Conservation (phyloP, 2,329 filamentous ascomycete species). For the Alternaria burnsii region DNA sequence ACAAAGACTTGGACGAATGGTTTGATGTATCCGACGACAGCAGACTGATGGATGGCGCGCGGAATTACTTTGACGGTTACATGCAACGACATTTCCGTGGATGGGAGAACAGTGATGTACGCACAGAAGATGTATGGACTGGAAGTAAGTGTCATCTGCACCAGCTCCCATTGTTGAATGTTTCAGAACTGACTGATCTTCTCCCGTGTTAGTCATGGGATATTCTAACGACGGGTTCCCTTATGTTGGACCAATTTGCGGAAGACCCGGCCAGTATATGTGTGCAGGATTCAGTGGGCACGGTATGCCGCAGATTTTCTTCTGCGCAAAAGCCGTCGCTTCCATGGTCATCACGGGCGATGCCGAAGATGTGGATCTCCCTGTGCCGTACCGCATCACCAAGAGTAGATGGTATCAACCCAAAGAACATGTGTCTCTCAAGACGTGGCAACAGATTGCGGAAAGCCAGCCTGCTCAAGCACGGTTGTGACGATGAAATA, state of each 20-base stretch:
- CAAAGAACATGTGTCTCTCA: conserved; percentile 12
- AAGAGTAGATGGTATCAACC: conserved; percentile 13
- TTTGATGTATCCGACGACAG: conserved; percentile 29
- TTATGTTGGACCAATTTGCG: conserved; percentile 19
- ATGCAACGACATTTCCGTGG: conserved; percentile 36
- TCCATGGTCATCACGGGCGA: conserved; percentile 18
- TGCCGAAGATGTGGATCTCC: conserved; percentile 13
- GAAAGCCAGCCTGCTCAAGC: conserved; percentile 1
- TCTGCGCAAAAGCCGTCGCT: conserved; percentile 53
- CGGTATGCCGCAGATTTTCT: conserved; percentile 30
- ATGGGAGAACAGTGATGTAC: conserved; percentile 30
- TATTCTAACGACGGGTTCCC: conserved; percentile 24
- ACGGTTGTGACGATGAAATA: neutral
- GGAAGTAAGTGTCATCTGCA: conserved; percentile 29
- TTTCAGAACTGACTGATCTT: neutral
- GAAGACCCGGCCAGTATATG: conserved; percentile 20
- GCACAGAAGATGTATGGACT: conserved; percentile 30
- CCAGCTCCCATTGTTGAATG: neutral
- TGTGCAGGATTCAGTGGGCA: conserved; percentile 31
- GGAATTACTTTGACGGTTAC: conserved; percentile 36
- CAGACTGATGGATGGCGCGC: conserved; percentile 26
- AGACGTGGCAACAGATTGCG: conserved; percentile 10
- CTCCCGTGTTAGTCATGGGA: conserved; percentile 18
- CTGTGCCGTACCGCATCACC: conserved; percentile 16
- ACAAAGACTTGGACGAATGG: conserved; percentile 28